phyloP scores from a whole-genome alignment of 176 grass and related monocot species.

The Stipa capillata region DNA sequence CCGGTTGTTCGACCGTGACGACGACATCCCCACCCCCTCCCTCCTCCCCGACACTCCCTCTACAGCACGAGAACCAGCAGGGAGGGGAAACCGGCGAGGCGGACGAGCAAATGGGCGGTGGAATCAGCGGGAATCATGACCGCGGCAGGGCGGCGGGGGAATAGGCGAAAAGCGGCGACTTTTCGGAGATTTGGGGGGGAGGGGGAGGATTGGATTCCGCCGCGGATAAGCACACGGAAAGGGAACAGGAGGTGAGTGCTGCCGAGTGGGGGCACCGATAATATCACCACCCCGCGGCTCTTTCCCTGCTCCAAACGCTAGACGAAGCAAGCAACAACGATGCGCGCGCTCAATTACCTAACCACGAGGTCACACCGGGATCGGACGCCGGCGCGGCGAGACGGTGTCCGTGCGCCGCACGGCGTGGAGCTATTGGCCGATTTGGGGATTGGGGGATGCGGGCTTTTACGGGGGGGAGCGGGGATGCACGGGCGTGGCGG shows the following conservation, averaged over 20 bases:
- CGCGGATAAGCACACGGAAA: conserved; percentile 40
- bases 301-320: neutral
- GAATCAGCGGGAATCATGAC: conserved; percentile 32
- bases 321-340: neutral
- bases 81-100: neutral
- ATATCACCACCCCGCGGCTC: conserved; percentile 12
- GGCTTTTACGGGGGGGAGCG: neutral
- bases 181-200: no score
- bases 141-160: neutral
- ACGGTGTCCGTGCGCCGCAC: no score
- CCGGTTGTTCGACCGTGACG: conserved; percentile 58
- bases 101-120: conserved; percentile 1
- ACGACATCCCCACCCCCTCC: conserved; percentile 52
- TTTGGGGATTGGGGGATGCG: neutral
- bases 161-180: neutral
- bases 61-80: neutral
- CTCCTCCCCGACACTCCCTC: neutral
- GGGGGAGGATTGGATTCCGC: conserved; percentile 34
- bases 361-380: neutral
- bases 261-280: conserved; percentile 27
- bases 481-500: neutral
- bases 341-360: neutral
- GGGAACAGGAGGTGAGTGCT: neutral
- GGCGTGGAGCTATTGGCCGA: neutral
- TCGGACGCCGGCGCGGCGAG: neutral